These are phyloP conservation scores for Hymenotorrendiella dingleyae DNA, from an alignment of 2,329 filamentous ascomycete species.

Conservation along the genomic window DNA sequence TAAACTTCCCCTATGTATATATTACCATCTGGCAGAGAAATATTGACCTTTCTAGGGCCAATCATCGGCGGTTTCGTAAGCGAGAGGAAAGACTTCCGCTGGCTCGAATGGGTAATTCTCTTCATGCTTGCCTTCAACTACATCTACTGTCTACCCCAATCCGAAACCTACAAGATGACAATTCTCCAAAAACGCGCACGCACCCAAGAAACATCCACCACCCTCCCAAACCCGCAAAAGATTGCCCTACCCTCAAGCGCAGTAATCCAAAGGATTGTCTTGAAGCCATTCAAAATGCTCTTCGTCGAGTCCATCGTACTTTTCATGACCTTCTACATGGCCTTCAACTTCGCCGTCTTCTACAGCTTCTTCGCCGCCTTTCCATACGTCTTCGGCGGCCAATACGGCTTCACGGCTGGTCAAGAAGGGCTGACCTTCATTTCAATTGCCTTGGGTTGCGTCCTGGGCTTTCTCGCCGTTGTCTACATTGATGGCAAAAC, in stretches of 20 bases:
- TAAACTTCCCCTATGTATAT: background rate
- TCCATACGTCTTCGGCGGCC: no score
- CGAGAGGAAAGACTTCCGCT: slow-evolving; percentile 14
- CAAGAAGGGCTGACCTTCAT: no score
- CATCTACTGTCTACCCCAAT: slow-evolving; percentile 7
- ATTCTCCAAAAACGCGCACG: background rate
- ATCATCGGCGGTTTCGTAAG: slow-evolving; percentile 17
- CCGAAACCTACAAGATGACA: slow-evolving; percentile 1
- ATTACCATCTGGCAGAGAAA: background rate
- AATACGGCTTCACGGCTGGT: no score
- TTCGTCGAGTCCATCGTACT: slow-evolving; percentile 57
- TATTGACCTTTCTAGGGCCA: slow-evolving; percentile 8
- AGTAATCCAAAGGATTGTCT: slow-evolving; percentile 13
- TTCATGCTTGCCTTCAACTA: slow-evolving; percentile 9
- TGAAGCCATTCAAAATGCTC: slow-evolving; percentile 48
- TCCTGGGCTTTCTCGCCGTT: no score
- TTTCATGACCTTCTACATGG: slow-evolving; percentile 45
- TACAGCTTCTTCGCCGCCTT: slow-evolving; percentile 48
- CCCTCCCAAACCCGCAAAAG: slow-evolving; percentile 6
- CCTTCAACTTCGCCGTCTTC: slow-evolving; percentile 45
- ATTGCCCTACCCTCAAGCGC: slow-evolving; percentile 7
- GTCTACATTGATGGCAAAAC: no score
- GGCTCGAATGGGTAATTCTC: slow-evolving; percentile 15
- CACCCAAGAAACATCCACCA: background rate
- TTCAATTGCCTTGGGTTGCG: no score